phyloP scores from a whole-genome alignment of 75 land plant species.

The Sequoia sempervirens region DNA sequence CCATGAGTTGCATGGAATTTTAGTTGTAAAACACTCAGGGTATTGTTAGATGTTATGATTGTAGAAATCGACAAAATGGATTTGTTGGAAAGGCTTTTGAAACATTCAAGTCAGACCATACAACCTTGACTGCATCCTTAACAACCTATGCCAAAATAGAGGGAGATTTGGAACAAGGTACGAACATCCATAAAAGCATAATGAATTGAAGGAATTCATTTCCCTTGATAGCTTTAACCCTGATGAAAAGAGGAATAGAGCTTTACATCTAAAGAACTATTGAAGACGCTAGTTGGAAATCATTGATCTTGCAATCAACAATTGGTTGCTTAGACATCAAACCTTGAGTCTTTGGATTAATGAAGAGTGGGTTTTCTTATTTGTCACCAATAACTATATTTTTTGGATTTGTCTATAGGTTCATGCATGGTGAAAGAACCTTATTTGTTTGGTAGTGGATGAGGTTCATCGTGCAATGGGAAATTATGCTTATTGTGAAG shows the following conservation, averaged over 20 bases:
- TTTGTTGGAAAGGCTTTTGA: too few species aligned
- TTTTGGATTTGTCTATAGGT: conserved; percentile 35
- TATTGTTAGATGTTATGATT: too few species aligned
- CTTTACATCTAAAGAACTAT: background rate
- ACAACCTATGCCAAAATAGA: too few species aligned
- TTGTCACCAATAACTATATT: background rate
- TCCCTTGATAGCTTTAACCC: background rate
- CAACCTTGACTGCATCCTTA: too few species aligned
- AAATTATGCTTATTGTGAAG: conserved; percentile 86
- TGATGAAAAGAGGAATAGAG: background rate
- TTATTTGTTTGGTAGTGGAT: conserved; percentile 94
- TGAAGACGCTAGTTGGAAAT: background rate
- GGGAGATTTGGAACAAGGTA: too few species aligned
- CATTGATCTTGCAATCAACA: background rate
- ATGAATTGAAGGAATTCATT: too few species aligned
- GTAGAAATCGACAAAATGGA: too few species aligned
- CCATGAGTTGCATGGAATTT: too few species aligned
- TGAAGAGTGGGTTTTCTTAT: background rate
- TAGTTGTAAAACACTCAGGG: too few species aligned
- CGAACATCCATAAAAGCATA: too few species aligned
- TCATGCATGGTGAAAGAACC: conserved; percentile 58
- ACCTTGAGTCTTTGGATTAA: background rate
- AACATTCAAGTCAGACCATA: too few species aligned
- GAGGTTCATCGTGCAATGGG: conserved; percentile 98
- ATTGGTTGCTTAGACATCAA: background rate